Base-by-base conservation (phyloP, 257 asterid species). In the Salvia hispanica region DNA sequence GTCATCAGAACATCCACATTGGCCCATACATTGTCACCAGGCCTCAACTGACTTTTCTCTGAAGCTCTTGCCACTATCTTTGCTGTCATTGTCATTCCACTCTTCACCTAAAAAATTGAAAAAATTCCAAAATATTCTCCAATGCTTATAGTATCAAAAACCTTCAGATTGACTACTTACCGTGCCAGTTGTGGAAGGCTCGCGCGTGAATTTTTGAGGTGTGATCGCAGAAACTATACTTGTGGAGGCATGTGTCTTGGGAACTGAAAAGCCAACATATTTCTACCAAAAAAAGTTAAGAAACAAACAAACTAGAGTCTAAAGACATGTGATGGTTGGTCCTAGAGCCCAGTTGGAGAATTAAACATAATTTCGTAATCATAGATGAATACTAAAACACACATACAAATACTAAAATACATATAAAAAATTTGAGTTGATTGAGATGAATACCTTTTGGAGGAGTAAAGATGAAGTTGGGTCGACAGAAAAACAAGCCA, bases 1-100 rank as follows among this genome's bases (percentile, higher is more conserved):
- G 96, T 92, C 97, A 92, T 92, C 90, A 92, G 64, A 72, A 88
- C 67, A 84, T 92, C 96, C 62, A 90, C 84, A 71, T 92, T 79
- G 12, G 82, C 94, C 98, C 98, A 93, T 3, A 82, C 87, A 62
- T 93, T 93, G 50, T 93, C 98, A 70, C 98, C 98, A 8, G 98
- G 97, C 51, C 45, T 71, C 81, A 93, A 78, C 40, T 79, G 85
- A 37, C 74, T n/a, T 76, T 82, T 93, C 82, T 88, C 89, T 16
- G 98, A 90, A 69, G 89, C 86, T 73, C 75, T 90, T 21, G 95
- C 91, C 28, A 93, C 66, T 67, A 90, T 86, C 85, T 93, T 93
- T 81, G 90, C 96, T 58, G 97, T 93, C 94, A 88, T 82, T n/a
- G 96, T 90, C 97, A 88, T 86, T 53, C 79, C 90, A 11, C 82